Percentiles rank a stretch among this genome's conserved stretches.
Conservation (phyloP, 148 eudicot species). For the Polygonum aviculare region DNA sequence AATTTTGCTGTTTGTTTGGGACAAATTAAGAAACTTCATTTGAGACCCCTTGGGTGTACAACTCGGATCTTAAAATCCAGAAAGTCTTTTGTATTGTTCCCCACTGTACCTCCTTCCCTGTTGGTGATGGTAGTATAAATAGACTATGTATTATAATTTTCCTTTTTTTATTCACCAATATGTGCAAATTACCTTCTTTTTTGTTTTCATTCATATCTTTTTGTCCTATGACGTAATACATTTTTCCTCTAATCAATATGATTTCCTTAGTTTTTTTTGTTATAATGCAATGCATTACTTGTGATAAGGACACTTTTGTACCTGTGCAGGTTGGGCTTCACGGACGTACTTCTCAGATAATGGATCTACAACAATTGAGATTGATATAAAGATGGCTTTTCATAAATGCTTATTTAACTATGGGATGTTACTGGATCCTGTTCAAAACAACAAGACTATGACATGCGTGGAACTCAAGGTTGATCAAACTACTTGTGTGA, state of each 20-base stretch:
- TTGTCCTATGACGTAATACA: background rate
- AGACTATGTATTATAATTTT: background rate
- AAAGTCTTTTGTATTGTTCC: background rate
- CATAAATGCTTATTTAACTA: conserved; percentile 72
- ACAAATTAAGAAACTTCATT: background rate
- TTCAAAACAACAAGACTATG: conserved; percentile 15
- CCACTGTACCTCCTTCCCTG: background rate
- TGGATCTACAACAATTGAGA: conserved; percentile 94
- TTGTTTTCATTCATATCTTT: background rate
- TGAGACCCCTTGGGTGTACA: background rate
- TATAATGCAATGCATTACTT: background rate
- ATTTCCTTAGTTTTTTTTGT: background rate
- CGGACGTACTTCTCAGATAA: conserved; percentile 86
- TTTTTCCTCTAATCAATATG: background rate
- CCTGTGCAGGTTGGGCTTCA: conserved; percentile 83
- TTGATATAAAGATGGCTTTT: conserved; percentile 96
- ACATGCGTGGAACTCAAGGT: conserved; percentile 64
- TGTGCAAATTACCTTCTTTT: background rate
- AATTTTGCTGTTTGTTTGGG: background rate
- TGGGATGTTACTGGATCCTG: conserved; percentile 26
- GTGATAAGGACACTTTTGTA: background rate
- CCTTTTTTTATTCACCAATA: background rate
- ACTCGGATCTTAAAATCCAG: background rate
- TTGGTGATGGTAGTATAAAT: background rate
- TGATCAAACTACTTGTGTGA: background rate